Percentiles rank a stretch among this genome's conserved stretches.
Evolutionary conservation across 2,329 filamentous ascomycete genomes (phyloP).

Genomic region (Aspergillus sp.): DNA sequence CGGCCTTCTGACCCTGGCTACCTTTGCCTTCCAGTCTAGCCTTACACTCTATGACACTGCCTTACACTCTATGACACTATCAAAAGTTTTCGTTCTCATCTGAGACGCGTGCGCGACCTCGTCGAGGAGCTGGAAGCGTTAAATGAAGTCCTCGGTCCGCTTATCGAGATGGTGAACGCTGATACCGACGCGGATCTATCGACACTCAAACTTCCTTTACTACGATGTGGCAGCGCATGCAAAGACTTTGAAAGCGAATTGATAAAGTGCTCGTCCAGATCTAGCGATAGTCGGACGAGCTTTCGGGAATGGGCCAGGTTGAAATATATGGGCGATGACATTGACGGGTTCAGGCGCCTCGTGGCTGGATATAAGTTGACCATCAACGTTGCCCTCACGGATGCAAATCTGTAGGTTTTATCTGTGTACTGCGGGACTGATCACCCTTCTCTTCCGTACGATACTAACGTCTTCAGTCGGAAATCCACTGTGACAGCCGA

Average conservation of each 20-base stretch:
- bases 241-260: slow-evolving; percentile 43
- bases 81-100: slow-evolving; percentile 37
- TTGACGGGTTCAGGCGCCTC: slow-evolving; percentile 41
- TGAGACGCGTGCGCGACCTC: slow-evolving; percentile 41
- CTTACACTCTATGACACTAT: slow-evolving; percentile 39
- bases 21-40: slow-evolving; percentile 43
- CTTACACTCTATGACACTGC: too few species aligned
- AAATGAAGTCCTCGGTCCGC: slow-evolving; percentile 34
- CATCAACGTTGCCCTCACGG: slow-evolving; percentile 42
- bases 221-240: slow-evolving; percentile 44
- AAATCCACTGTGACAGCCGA: slow-evolving; percentile 32
- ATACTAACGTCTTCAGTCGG: slow-evolving; percentile 25
- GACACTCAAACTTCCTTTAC: slow-evolving; percentile 38
- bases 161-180: slow-evolving; percentile 32
- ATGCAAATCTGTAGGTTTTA: slow-evolving; percentile 40
- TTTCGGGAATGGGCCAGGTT: slow-evolving; percentile 49
- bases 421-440: neutral
- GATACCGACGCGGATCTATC: slow-evolving; percentile 26
- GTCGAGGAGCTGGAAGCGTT: slow-evolving; percentile 41
- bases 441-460: neutral
- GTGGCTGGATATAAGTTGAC: slow-evolving; percentile 45
- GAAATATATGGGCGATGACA: slow-evolving; percentile 46
- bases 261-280: slow-evolving; percentile 34
- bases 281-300: slow-evolving; percentile 34
- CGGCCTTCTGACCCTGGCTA: slow-evolving; percentile 36